phyloP scores from a whole-genome alignment of 2,329 filamentous ascomycete genomes.

The Fusarium penzigii region DNA sequence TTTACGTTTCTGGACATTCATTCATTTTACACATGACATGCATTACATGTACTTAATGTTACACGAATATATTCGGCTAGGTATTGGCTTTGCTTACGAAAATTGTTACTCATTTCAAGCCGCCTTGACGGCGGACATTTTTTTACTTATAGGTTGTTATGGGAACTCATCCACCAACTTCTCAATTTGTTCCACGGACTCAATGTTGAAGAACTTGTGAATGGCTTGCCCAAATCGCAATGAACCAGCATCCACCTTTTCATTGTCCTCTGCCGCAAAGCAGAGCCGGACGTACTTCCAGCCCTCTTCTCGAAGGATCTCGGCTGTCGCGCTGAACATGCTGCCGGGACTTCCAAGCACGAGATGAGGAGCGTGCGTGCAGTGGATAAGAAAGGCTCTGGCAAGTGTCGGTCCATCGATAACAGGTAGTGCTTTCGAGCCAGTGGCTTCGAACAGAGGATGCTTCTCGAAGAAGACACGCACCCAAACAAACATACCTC shows the following conservation, averaged over 20 bases:
- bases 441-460: constrained; percentile 57
- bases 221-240: constrained; percentile 68
- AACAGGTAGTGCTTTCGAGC: constrained; percentile 35
- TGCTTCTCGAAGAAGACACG: constrained; percentile 71
- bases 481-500: constrained; percentile 92
- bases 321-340: constrained; percentile 70
- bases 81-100: neutral
- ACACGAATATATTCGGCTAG: too few species aligned
- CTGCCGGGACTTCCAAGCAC: constrained; percentile 71
- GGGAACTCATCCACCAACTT: constrained; percentile 50
- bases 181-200: constrained; percentile 65
- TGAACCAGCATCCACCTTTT: constrained; percentile 63
- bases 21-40: too few species aligned
- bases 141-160: neutral
- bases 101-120: neutral
- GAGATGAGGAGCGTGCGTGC: constrained; percentile 68
- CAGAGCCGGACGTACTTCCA: constrained; percentile 78
- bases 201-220: constrained; percentile 76
- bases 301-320: constrained; percentile 58
- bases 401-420: constrained; percentile 59
- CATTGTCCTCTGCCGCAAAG: constrained; percentile 80
- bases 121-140: neutral
- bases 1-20: too few species aligned
- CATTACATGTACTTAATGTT: too few species aligned
- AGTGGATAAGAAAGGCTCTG: constrained; percentile 68